These are phyloP conservation scores for Nakazawaea populi DNA, from an alignment of 805 yeast genomes.

Conservation along the genomic window DNA sequence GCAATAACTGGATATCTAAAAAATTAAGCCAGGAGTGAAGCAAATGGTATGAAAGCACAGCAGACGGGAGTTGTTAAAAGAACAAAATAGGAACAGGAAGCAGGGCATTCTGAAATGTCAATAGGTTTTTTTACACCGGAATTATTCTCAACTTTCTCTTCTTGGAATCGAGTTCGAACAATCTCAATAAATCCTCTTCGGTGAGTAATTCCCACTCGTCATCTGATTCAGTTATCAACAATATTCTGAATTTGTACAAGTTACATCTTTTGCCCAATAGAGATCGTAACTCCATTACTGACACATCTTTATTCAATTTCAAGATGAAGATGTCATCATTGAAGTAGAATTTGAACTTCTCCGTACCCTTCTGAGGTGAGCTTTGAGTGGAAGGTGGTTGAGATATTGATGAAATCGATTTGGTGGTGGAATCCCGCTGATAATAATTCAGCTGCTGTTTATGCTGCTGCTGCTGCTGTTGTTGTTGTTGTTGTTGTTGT, in stretches of 20 bases:
- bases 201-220: slow-evolving; percentile 4
- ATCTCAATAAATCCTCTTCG: slow-evolving; percentile 2
- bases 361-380: slow-evolving; percentile 14
- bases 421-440: slow-evolving; percentile 4
- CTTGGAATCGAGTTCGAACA: slow-evolving; percentile 6
- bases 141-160: slow-evolving; percentile 6
- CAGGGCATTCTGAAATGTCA: too few relatives aligned
- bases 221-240: neutral
- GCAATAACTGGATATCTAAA: too few relatives aligned
- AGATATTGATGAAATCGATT: slow-evolving; percentile 10
- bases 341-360: slow-evolving; percentile 68
- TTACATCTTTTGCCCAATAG: slow-evolving; percentile 8
- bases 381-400: slow-evolving; percentile 22
- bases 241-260: neutral
- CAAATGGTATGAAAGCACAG: too few relatives aligned
- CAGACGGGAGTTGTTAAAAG: too few relatives aligned
- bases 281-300: slow-evolving; percentile 19
- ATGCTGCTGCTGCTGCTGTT: slow-evolving; percentile 4
- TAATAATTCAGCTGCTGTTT: neutral
- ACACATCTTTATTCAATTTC: slow-evolving; percentile 20
- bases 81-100: too few relatives aligned
- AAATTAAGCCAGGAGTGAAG: too few relatives aligned
- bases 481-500: neutral
- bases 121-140: neutral
- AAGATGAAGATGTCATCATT: slow-evolving; percentile 80